Evolutionary conservation across 192 early-diverging fungal genomes (phyloP).

Genomic region (Umbelopsis vinacea): DNA sequence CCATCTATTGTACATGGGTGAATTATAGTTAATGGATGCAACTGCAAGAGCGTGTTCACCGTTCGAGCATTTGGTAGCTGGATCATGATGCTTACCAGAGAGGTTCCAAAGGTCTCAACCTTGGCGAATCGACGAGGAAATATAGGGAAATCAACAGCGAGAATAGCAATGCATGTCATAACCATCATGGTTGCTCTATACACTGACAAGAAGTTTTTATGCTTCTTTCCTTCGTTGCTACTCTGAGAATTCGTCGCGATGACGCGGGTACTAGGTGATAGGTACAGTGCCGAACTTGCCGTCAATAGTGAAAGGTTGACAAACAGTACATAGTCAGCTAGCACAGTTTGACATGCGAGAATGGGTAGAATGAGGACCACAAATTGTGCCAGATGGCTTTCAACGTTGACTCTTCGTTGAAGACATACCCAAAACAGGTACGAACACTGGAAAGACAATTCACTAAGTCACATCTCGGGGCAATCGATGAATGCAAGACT

Average conservation of each 20-base stretch:
- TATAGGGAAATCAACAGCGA: conserved; percentile 93
- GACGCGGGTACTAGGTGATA: neutral
- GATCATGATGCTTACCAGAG: conserved; percentile 59
- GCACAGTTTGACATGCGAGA: conserved; percentile 23
- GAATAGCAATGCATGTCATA: conserved; percentile 82
- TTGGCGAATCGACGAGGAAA: conserved; percentile 93
- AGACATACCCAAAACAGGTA: conserved; percentile 18
- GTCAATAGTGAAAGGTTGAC: conserved; percentile 10
- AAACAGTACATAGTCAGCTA: conserved; percentile 26
- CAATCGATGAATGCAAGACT: too few relatives aligned
- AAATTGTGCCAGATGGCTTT: conserved; percentile 23
- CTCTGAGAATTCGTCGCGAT: neutral
- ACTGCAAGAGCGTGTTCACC: too few relatives aligned
- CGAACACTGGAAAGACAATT: conserved; percentile 5
- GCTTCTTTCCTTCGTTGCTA: neutral
- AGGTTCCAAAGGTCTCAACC: conserved; percentile 88
- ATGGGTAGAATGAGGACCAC: conserved; percentile 26
- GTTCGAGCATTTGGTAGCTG: neutral
- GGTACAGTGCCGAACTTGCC: neutral
- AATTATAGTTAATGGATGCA: too few relatives aligned
- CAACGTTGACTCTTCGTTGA: neutral
- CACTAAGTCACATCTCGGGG: too few relatives aligned
- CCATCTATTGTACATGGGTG: conserved; percentile 67
- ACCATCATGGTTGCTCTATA: conserved; percentile 82
- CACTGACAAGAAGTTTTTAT: conserved; percentile 60